Base-by-base conservation (phyloP, 2,329 filamentous ascomycete species). In the Magnaporthiopsis poae region DNA sequence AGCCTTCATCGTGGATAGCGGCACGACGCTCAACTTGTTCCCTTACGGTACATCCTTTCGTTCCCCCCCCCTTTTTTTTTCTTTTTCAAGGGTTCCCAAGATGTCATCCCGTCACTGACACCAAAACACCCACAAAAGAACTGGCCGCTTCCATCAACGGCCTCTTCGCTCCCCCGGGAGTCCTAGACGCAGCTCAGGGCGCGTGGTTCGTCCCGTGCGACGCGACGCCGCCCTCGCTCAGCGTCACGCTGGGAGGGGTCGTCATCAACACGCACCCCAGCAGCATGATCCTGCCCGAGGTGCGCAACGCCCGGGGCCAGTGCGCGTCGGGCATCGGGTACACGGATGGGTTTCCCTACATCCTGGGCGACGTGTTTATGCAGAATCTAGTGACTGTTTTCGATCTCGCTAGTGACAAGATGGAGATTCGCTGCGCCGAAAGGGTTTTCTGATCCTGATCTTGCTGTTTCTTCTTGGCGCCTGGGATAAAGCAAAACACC, bases 221-320 rank as follows among this genome's bases (percentile, higher is more conserved):
- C 66, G 73, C 73, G 21, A 67, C 62, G 18, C 71, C 74, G 35
- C 75, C 74, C 1, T 69, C 67, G 31, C 69, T 76, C 39, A 71
- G 73, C 60, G 66, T 75, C 62, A 70, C 73, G 63, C 72, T 75
- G 33, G 73, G 73, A 66, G 73, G 72, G 60, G 70, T 69, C 65
- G 69, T 71, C 64, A 62, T 77, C 67, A 72, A 70, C 65, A 74
- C 74, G 35, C 70, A 75, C 66, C 71, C 73, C 3, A 69, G 70
- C 61, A 76, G 71, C 69, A 76, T 75, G 72, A 73, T 74, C 65
- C 69, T 77, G 46, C 71, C 73, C 11, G 70, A 75, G 67, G 70
- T 73, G 21, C 70, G 66, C 46, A 66, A 71, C 62, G 65, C 63
- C n/a, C 68, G 69, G 39, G 72, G 71, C 31, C 66, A 69, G 36